Conservation (phyloP, 2,329 filamentous ascomycete species). For the Colletotrichum musicola region DNA sequence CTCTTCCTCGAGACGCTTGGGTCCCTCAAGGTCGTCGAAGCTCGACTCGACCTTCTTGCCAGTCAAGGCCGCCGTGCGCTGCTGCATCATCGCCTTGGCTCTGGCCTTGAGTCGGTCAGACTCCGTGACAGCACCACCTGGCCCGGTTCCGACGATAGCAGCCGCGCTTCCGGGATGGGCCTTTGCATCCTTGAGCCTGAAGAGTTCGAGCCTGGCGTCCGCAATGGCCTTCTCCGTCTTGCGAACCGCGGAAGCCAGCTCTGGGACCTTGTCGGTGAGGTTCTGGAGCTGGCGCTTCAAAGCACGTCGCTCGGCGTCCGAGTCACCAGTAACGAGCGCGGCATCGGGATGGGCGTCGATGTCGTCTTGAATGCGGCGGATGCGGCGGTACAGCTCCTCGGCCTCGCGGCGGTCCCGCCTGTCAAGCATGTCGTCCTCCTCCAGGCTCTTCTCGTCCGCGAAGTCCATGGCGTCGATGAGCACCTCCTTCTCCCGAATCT, state of each 20-base stretch:
- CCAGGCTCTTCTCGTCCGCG: conserved; percentile 87
- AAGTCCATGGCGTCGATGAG: conserved; percentile 97
- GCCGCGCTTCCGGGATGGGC: conserved; percentile 85
- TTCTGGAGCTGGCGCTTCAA: conserved; percentile 91
- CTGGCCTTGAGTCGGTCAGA: conserved; percentile 94
- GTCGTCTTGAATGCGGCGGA: conserved; percentile 92
- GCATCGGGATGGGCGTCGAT: conserved; percentile 92
- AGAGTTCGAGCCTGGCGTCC: conserved; percentile 90
- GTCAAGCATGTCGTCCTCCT: conserved; percentile 93
- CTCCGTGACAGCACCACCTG: conserved; percentile 90
- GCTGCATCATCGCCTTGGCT: conserved; percentile 98
- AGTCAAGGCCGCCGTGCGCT: conserved; percentile 90
- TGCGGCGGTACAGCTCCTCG: conserved; percentile 92
- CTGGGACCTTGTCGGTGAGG: conserved; percentile 89
- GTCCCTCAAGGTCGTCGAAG: conserved; percentile 81
- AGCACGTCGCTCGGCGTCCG: conserved; percentile 86
- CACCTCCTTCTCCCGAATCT: conserved; percentile 93
- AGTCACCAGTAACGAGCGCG: conserved; percentile 77
- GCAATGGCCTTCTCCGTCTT: conserved; percentile 93
- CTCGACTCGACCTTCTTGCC: conserved; percentile 80
- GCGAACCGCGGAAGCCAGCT: conserved; percentile 91
- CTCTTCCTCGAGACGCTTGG: conserved; percentile 90
- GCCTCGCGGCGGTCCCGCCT: conserved; percentile 91
- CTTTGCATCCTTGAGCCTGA: conserved; percentile 93
- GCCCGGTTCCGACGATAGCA: conserved; percentile 90